Percentiles rank a stretch among this genome's conserved stretches.
These are phyloP conservation scores for Eucalyptus camaldulensis DNA, from an alignment of 345 rosid genomes.

Conservation along the genomic window DNA sequence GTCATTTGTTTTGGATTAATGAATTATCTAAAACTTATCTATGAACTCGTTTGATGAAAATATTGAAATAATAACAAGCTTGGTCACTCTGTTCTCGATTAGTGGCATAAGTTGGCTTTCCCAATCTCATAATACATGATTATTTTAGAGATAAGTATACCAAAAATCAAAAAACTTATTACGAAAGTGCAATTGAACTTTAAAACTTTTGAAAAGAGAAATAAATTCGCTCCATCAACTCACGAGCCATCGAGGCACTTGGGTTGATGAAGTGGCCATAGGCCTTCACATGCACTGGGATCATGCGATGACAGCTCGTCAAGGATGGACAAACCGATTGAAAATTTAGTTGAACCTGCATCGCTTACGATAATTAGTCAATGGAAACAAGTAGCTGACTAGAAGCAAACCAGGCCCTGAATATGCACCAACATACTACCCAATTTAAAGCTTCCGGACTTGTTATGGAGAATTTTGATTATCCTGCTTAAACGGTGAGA, in stretches of 20 bases:
- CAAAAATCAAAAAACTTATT: fast-evolving
- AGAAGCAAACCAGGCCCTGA: neutral
- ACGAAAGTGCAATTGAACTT: fast-evolving
- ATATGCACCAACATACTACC: neutral
- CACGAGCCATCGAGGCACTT: conserved; percentile 89
- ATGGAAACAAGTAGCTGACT: neutral
- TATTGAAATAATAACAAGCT: neutral
- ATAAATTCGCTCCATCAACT: neutral
- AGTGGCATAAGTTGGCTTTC: fast-evolving
- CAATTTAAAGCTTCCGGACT: neutral
- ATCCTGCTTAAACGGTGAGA: neutral
- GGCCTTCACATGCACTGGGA: conserved; percentile 22
- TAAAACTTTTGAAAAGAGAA: neutral
- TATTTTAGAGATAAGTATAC: neutral
- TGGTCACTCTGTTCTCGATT: neutral
- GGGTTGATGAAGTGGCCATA: conserved; percentile 64
- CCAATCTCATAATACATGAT: neutral
- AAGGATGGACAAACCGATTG: fast-evolving
- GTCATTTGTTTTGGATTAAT: neutral
- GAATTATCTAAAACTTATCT: neutral
- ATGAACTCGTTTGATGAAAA: neutral
- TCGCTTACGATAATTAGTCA: neutral
- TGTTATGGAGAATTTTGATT: neutral
- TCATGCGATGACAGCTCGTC: fast-evolving
- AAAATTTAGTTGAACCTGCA: neutral